Evolutionary conservation across 371 early-diverging fungal genomes (phyloP), one percentile per base, ranked within the genome.

Genomic region (Mucor irregularis): DNA sequence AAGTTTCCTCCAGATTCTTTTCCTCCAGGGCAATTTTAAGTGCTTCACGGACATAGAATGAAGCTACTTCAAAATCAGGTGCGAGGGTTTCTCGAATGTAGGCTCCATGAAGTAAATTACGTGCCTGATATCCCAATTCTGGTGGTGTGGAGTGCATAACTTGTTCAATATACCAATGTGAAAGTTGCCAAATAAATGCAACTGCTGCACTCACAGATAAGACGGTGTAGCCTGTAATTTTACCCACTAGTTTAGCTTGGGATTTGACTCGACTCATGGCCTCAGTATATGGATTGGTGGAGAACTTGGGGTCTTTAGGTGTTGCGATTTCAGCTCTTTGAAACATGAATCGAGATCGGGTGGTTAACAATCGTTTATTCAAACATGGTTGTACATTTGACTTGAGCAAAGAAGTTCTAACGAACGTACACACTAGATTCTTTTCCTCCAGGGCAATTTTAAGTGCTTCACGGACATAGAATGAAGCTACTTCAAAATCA

Each of bases 121-220:
- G 66, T 9, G 72, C 80, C 25, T 66, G 63, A 19, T 67, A 71
- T 1, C 69, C 58, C 7, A 82, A 53, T 54, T 66, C 74, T 2
- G 53, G 37, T 5, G 82, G 80, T 34, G 81, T 81, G 0, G 73
- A 19, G 38, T 72, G 64, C 26, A 63, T 35, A 25, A 61, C 58
- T 22, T 72, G 62, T 50, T 82, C 82, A 48, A 82, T 76, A 38
- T 82, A 82, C 38, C 70, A 52, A 43, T 82, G 82, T 21, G 69
- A 61, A 3, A 74, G 53, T 61, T 79, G 76, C 74, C 74, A 79
- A 16, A 66, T 48, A 30, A 77, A 24, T 1, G 62, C 64, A 10
- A 67, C 48, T 5, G 72, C 55, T 19, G 71, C 38, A 0, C 64
- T 53, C 1, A 73, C 49, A 1, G 77, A 66, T 13, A 69, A 7